Conservation (phyloP, 345 rosid species). For the Passiflora organensis region DNA sequence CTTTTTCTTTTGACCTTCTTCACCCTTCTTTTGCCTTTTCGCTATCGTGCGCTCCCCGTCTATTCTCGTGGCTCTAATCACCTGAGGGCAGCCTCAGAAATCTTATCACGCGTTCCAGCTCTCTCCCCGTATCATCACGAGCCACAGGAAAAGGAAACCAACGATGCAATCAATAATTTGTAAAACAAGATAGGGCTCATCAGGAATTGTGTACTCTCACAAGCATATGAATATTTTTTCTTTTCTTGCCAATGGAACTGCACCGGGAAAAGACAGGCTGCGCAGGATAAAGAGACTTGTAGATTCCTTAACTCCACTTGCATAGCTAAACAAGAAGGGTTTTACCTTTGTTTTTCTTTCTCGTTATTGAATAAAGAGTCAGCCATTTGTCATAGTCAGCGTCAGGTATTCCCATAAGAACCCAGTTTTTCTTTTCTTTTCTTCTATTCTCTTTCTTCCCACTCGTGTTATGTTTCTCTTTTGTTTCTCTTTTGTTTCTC, state of each 20-base stretch:
- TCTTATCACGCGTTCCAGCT: too few species aligned
- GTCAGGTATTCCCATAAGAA: too few species aligned
- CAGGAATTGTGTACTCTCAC: too few species aligned
- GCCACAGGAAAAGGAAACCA: too few species aligned
- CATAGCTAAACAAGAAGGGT: not conserved
- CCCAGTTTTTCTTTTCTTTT: too few species aligned
- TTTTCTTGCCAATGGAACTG: too few species aligned
- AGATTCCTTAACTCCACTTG: conserved; percentile 2
- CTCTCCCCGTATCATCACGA: too few species aligned
- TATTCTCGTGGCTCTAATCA: not conserved
- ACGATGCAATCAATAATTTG: too few species aligned
- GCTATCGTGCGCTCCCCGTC: conserved; percentile 25
- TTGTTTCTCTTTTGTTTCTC: not conserved
- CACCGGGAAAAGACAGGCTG: conserved; percentile 15
- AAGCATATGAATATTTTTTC: too few species aligned
- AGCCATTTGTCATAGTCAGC: conserved; percentile 34
- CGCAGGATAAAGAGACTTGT: conserved; percentile 32
- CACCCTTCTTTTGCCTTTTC: conserved; percentile 2
- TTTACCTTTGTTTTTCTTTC: not conserved
- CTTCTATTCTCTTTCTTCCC: not conserved
- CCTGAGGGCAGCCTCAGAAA: not conserved
- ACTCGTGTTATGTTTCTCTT: too few species aligned
- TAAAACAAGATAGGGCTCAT: too few species aligned
- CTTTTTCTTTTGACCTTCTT: conserved; percentile 5
- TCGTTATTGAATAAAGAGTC: conserved; percentile 9